Evolutionary conservation across 2,329 filamentous ascomycete species (phyloP), one percentile per base, ranked within the genome.

Genomic region (Hypoxylon sp.): DNA sequence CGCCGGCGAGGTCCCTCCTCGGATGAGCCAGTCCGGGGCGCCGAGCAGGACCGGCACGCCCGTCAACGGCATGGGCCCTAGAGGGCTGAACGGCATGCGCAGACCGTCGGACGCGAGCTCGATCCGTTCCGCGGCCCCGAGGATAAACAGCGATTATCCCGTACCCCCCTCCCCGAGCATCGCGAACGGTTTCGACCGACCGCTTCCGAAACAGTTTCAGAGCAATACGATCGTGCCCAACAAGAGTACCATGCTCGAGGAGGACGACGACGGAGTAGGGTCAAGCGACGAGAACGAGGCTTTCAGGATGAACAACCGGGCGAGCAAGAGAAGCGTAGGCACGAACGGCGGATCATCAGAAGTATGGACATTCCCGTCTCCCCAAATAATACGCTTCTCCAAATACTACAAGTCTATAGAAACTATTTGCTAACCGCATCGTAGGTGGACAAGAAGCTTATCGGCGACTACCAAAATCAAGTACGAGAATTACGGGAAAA

Each of bases 211-310:
- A 72, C 92, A 92, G 31, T 92, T 96, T 65, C 93, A 97, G 72
- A 94, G 90, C 72, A 98, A 96, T 72, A 98, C 92, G 0, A 96
- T 98, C 69, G 90, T 98, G 26, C 95, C 95, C 0, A 98, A 97
- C 72, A 99, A 98, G 77, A 96, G 94, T 69, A 97, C 91, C 0
- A 93, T 98, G 88, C 87, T 98, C 1, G 95, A 99, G 74, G 95
- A 98, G 72, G 93, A 96, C 64, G 92, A 96, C 66, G 91, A 91
- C 63, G 82, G 80, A 17, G 77, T 76, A 17, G 83, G 84, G 13
- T 85, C 84, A 45, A 71, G 87, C 59, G 79, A 82, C 63, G 81
- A 81, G 51, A 84, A 81, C 51, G 85, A 88, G 69, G 82, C 84
- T 2, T 90, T 90, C 72, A 84, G 83, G 13, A 70, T 88, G 33